phyloP scores from a whole-genome alignment of 2,329 filamentous ascomycete genomes.

The Microcyclospora tardicrescens region DNA sequence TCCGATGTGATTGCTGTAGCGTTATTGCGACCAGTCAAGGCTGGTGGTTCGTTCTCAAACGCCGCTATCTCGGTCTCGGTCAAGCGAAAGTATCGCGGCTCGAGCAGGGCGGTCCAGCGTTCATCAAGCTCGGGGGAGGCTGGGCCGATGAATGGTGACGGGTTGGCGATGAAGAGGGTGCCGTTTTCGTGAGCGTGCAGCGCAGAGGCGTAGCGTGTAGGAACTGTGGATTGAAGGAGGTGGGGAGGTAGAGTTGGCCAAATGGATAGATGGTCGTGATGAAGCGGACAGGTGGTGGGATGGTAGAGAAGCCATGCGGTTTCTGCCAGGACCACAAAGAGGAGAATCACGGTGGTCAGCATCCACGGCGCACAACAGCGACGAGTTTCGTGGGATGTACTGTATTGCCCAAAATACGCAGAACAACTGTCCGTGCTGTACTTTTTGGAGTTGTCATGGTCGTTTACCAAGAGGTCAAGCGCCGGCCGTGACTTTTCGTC shows the following conservation, averaged over 20 bases:
- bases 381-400: too few species aligned
- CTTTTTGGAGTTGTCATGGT: too few species aligned
- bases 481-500: too few species aligned
- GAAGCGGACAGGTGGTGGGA: too few species aligned
- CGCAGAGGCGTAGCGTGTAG: background rate
- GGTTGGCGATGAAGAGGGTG: background rate
- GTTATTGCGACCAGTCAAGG: background rate
- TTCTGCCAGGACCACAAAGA: background rate
- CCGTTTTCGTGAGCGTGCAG: background rate
- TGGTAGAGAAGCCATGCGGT: too few species aligned
- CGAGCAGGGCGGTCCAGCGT: slow-evolving; percentile 4
- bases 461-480: too few species aligned
- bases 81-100: slow-evolving; percentile 5
- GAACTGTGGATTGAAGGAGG: too few species aligned
- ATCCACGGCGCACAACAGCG: background rate
- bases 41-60: slow-evolving; percentile 1
- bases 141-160: slow-evolving; percentile 2
- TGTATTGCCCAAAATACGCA: too few species aligned
- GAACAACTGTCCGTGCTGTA: too few species aligned
- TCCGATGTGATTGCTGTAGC: background rate
- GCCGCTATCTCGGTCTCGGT: slow-evolving; percentile 1
- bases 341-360: background rate
- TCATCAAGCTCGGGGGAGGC: slow-evolving; percentile 3
- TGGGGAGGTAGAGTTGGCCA: too few species aligned
- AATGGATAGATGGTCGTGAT: too few species aligned